These are phyloP conservation scores for Russula lepida DNA, from an alignment of 768 basidiomycete genomes.

Conservation along the genomic window DNA sequence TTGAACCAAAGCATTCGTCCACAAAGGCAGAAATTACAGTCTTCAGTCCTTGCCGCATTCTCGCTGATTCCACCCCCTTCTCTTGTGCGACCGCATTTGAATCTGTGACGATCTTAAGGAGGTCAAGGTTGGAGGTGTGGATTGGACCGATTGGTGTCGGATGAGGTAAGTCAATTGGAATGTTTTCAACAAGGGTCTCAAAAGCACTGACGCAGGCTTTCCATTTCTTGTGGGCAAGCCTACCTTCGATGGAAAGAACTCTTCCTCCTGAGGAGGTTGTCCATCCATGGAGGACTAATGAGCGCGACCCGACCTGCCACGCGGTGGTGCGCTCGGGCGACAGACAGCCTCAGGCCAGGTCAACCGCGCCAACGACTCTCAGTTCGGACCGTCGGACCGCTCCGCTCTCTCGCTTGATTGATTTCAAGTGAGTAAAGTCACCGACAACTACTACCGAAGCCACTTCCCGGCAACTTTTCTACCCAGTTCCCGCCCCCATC, in stretches of 20 bases:
- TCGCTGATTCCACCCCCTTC: constrained; percentile 94
- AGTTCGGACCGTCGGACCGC: not conserved
- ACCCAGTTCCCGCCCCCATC: no score
- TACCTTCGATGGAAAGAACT: constrained; percentile 69
- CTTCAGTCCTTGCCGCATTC: constrained; percentile 70
- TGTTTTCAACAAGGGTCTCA: constrained; percentile 73
- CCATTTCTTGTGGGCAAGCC: constrained; percentile 96
- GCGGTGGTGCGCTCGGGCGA: no score
- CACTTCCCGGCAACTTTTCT: no score
- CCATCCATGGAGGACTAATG: constrained; percentile 83
- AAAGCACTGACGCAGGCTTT: constrained; percentile 95
- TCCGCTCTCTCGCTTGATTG: no score
- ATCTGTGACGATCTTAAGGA: constrained; percentile 83
- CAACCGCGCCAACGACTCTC: constrained; percentile 15
- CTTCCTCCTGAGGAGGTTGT: constrained; percentile 86
- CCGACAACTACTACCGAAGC: no score
- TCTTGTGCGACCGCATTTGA: constrained; percentile 97
- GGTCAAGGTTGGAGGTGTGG: constrained; percentile 72
- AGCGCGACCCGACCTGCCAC: no score
- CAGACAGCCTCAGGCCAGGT: constrained; percentile 8
- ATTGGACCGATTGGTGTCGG: constrained; percentile 90
- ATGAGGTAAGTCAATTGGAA: constrained; percentile 85
- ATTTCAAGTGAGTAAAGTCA: no score
- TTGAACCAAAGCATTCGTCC: constrained; percentile 91
- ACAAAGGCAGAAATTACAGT: constrained; percentile 86